phyloP scores from a whole-genome alignment of 2,329 filamentous ascomycete genomes.

The Talaromyces albobiverticillius region DNA sequence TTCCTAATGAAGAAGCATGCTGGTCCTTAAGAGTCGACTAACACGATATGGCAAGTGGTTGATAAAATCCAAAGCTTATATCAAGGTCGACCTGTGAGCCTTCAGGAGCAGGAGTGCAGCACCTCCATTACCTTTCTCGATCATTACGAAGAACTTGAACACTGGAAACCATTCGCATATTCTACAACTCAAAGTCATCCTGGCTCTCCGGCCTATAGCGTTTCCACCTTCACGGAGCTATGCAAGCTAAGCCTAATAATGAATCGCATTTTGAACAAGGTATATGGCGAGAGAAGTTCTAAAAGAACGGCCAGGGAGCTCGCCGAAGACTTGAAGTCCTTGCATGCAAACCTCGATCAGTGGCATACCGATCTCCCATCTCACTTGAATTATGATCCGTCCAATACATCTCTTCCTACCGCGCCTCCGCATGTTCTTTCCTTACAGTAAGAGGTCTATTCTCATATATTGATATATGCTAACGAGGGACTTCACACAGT shows the following conservation, averaged over 20 bases:
- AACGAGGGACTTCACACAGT: no score
- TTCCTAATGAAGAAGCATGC: no score
- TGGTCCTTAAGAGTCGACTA: not conserved
- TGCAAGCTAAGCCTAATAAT: conserved; percentile 47
- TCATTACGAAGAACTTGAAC: conserved; percentile 53
- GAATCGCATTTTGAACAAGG: conserved; percentile 45
- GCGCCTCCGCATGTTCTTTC: conserved; percentile 48
- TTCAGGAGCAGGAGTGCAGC: conserved; percentile 44
- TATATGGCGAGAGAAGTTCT: conserved; percentile 46
- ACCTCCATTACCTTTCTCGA: conserved; percentile 44
- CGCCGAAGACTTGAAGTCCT: conserved; percentile 31
- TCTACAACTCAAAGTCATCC: conserved; percentile 27
- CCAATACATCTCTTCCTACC: conserved; percentile 21
- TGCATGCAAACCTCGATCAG: conserved; percentile 41
- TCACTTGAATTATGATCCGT: conserved; percentile 41
- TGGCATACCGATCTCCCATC: conserved; percentile 44
- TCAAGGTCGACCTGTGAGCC: conserved; percentile 49
- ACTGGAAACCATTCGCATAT: conserved; percentile 49
- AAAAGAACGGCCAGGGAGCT: conserved; percentile 32
- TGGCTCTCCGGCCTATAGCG: conserved; percentile 30
- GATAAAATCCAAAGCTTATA: conserved; percentile 57
- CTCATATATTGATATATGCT: no score
- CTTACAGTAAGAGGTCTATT: conserved; percentile 25
- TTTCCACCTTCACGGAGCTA: conserved; percentile 35
- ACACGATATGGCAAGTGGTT: conserved; percentile 18